Evolutionary conservation across 805 yeast genomes (phyloP), one percentile per base, ranked within the genome.

Genomic region (Clavispora santaluciae): DNA sequence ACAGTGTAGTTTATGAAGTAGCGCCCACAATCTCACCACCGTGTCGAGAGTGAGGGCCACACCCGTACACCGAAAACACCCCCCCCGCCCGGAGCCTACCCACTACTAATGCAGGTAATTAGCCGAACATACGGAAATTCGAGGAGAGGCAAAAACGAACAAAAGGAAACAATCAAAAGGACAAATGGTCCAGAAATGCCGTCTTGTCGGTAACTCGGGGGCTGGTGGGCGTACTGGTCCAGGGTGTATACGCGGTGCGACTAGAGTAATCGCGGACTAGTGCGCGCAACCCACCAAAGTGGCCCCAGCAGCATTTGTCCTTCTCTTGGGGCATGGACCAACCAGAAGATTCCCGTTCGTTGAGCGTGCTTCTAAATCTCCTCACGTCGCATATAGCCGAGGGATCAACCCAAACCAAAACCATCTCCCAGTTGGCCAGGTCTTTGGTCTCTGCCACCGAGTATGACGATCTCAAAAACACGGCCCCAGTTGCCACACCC

Each of bases 331-430:
- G n/a, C 33, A 30, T 30, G 33, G 33, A 30, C 10, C 33, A 30
- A 16, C 33, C 11, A 10, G 33, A 30, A 30, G 11, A 30, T 6
- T 17, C 33, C 13, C 35, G 35, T 7, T 20, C 35, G 17, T 21
- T 31, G 35, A 20, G 20, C 23, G 22, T 20, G 9, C 44, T 41
- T 13, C 36, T 46, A n/a, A 41, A 28, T 17, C 30, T 35, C 10
- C 21, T 48, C 24, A 39, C 43, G 35, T 39, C 48, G 16, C 48
- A 45, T 18, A 41, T 42, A 3, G 34, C 33, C 13, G 46, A 50
- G 13, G 42, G 50, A 5, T 39, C 49, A 6, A 22, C 33, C 8
- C 43, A 37, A 12, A 40, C 48, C 12, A 24, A 39, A 22, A 23
- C 40, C 16, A 24, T 50, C 17, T 23, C 39, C 22, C 42, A 36